Evolutionary conservation across 108 stramenopile genomes (phyloP).

Genomic region (Stephanodiscus triporus): DNA sequence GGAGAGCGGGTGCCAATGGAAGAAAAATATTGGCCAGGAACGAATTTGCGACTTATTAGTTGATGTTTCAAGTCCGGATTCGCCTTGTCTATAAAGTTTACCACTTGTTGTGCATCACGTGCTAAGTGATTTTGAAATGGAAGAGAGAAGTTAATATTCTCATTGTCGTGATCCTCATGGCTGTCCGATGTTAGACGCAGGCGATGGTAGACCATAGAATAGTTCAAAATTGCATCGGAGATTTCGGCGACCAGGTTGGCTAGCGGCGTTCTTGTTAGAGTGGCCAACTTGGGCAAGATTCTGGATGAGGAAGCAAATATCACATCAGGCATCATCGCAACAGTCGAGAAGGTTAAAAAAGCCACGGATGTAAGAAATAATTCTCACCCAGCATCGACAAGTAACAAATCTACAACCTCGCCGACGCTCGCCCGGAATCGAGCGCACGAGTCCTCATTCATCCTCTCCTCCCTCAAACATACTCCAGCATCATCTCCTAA

Average conservation of each 20-base stretch:
- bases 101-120: slow-evolving; percentile 32
- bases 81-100: slow-evolving; percentile 26
- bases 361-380: background rate
- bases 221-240: slow-evolving; percentile 38
- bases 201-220: slow-evolving; percentile 41
- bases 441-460: slow-evolving; percentile 2
- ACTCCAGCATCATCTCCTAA: slow-evolving; percentile 11
- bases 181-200: background rate
- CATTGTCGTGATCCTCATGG: background rate
- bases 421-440: slow-evolving; percentile 33
- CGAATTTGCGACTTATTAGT: slow-evolving; percentile 17
- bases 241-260: slow-evolving; percentile 31
- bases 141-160: slow-evolving; percentile 3
- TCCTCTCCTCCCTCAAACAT: background rate
- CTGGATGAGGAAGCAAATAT: slow-evolving; percentile 8
- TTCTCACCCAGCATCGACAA: slow-evolving; percentile 29
- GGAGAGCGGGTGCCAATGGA: background rate
- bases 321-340: background rate
- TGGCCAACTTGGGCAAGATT: slow-evolving; percentile 31
- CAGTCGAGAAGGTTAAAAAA: background rate
- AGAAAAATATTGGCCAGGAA: slow-evolving; percentile 9
- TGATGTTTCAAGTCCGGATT: slow-evolving; percentile 33
- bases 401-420: slow-evolving; percentile 44
- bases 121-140: background rate
- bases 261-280: slow-evolving; percentile 14